Percentiles rank a stretch among this genome's conserved stretches.
Conservation (phyloP, 1,139 yeast species). For the Suhomyces kunorum region DNA sequence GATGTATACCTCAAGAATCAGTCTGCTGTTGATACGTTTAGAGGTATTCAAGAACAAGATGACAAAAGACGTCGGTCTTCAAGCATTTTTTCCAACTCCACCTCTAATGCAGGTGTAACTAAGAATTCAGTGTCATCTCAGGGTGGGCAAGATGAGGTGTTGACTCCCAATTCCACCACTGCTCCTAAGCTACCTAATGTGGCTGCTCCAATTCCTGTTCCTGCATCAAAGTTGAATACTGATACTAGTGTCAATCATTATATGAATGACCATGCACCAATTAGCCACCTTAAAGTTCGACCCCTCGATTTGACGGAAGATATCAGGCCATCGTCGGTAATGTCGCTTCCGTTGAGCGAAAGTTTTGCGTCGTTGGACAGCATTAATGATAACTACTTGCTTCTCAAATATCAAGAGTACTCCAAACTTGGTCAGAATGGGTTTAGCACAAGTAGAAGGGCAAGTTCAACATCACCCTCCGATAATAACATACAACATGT, state of each 20-base stretch:
- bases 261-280: background rate
- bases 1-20: conserved; percentile 52
- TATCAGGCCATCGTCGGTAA: conserved; percentile 38
- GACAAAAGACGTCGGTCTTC: conserved; percentile 45
- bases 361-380: conserved; percentile 80
- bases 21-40: conserved; percentile 51
- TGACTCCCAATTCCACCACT: background rate
- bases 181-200: conserved; percentile 7
- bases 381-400: conserved; percentile 58
- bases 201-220: conserved; percentile 26
- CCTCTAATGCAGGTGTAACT: conserved; percentile 11
- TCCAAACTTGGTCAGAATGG: conserved; percentile 12
- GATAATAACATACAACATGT: conserved; percentile 6
- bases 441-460: conserved; percentile 6
- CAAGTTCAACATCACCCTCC: conserved; percentile 15
- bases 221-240: conserved; percentile 7
- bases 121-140: conserved; percentile 24
- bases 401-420: conserved; percentile 38
- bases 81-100: conserved; percentile 30
- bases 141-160: conserved; percentile 8
- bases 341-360: conserved; percentile 63
- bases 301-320: conserved; percentile 32
- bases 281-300: conserved; percentile 29
- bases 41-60: conserved; percentile 50
- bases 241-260: background rate